Conservation (phyloP, 2,329 filamentous ascomycete species). For the Trichoderma semiorbis region DNA sequence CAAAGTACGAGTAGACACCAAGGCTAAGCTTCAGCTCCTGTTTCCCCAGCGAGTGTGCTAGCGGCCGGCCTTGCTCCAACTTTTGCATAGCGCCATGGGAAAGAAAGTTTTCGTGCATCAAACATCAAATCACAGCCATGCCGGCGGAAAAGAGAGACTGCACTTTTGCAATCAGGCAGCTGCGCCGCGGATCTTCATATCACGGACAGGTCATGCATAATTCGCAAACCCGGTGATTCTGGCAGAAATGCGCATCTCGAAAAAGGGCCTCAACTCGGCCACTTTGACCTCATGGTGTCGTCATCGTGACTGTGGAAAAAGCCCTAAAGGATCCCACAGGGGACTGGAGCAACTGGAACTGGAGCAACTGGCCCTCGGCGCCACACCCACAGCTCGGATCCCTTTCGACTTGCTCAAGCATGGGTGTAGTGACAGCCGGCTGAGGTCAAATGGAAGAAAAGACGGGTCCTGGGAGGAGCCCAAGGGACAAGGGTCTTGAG, state of each 20-base stretch:
- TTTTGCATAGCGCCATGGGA: not conserved
- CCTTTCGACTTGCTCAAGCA: not conserved
- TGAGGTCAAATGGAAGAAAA: conserved; percentile 2
- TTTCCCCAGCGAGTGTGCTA: not conserved
- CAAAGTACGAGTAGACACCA: not conserved
- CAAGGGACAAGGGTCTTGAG: not conserved
- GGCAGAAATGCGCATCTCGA: conserved; percentile 6
- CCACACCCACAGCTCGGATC: not conserved
- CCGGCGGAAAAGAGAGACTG: not conserved
- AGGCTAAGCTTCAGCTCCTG: conserved; percentile 3
- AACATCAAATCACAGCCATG: not conserved
- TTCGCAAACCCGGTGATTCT: conserved; percentile 2
- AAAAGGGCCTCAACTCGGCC: not conserved
- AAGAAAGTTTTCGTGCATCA: not conserved
- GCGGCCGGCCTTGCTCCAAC: not conserved
- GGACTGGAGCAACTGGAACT: not conserved
- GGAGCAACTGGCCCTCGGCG: not conserved
- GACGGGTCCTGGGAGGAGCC: not conserved
- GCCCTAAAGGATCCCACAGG: not conserved
- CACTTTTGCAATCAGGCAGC: not conserved
- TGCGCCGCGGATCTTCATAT: not conserved
- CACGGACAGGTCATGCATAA: not conserved
- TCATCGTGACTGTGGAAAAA: not conserved
- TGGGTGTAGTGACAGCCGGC: conserved; percentile 7
- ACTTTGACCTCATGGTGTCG: conserved; percentile 14